phyloP scores from a whole-genome alignment of 2,329 filamentous ascomycete genomes.

The Thielaviopsis punctulata region DNA sequence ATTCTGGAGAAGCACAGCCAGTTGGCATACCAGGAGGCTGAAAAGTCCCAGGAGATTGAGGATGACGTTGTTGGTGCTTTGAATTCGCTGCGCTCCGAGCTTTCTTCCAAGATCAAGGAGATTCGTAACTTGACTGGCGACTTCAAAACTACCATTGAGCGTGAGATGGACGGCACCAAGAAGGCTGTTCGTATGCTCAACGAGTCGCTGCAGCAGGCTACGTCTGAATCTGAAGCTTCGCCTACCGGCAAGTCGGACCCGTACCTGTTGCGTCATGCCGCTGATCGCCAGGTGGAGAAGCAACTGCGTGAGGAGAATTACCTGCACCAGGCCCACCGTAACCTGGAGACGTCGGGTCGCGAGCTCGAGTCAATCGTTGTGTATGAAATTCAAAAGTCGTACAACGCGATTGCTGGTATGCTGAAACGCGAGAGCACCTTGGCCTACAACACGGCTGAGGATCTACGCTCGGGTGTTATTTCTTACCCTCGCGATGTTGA shows the following conservation, averaged over 20 bases:
- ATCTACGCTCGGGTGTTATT: constrained; percentile 67
- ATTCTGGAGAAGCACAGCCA: constrained; percentile 73
- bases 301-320: constrained; percentile 98
- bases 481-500: constrained; percentile 90
- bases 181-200: constrained; percentile 67
- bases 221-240: constrained; percentile 51
- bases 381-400: constrained; percentile 93
- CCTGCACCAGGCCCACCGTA: constrained; percentile 84
- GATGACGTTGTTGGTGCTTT: constrained; percentile 79
- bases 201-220: constrained; percentile 62
- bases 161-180: constrained; percentile 75
- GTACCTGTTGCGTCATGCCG: constrained; percentile 67
- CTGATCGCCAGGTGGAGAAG: constrained; percentile 78
- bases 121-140: constrained; percentile 87
- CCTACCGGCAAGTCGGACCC: constrained; percentile 81
- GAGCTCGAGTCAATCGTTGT: constrained; percentile 95
- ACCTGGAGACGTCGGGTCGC: constrained; percentile 81
- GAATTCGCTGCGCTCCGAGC: constrained; percentile 68
- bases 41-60: constrained; percentile 81
- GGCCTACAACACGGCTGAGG: constrained; percentile 59
- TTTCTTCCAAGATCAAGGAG: constrained; percentile 95
- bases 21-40: constrained; percentile 59
- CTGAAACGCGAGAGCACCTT: constrained; percentile 81
- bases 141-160: constrained; percentile 93
- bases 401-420: constrained; percentile 83